phyloP scores from a whole-genome alignment of 2,329 filamentous ascomycete species.

The Hirsutella rhossiliensis region DNA sequence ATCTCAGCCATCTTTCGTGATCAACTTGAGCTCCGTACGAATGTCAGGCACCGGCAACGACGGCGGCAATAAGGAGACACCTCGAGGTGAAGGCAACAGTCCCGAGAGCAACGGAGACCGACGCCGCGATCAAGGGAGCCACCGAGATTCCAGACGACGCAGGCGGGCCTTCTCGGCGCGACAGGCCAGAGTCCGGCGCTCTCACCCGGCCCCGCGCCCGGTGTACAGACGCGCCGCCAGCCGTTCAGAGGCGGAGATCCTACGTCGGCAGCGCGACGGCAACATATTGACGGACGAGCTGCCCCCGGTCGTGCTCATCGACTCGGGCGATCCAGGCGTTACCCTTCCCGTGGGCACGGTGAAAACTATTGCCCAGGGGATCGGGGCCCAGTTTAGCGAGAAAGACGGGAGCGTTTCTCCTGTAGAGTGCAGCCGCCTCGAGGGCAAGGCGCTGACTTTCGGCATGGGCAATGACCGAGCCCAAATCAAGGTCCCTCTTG shows the following conservation, averaged over 20 bases:
- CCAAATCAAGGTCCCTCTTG: neutral
- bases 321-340: neutral
- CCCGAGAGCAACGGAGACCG: too few relatives aligned
- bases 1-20: neutral
- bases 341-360: neutral
- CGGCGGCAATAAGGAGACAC: neutral
- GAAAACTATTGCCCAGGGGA: neutral
- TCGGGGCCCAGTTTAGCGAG: neutral
- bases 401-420: neutral
- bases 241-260: neutral
- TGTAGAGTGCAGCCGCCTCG: neutral
- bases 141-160: too few relatives aligned
- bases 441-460: neutral
- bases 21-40: neutral
- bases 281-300: neutral
- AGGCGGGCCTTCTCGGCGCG: too few relatives aligned
- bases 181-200: too few relatives aligned
- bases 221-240: neutral
- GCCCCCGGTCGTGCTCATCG: neutral
- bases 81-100: too few relatives aligned
- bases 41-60: neutral
- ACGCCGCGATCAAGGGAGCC: too few relatives aligned
- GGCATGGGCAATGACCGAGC: neutral
- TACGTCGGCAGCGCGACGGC: neutral
- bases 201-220: neutral